Conservation (phyloP, 2,329 filamentous ascomycete genomes). For the Aaosphaeria pasadenensis region DNA sequence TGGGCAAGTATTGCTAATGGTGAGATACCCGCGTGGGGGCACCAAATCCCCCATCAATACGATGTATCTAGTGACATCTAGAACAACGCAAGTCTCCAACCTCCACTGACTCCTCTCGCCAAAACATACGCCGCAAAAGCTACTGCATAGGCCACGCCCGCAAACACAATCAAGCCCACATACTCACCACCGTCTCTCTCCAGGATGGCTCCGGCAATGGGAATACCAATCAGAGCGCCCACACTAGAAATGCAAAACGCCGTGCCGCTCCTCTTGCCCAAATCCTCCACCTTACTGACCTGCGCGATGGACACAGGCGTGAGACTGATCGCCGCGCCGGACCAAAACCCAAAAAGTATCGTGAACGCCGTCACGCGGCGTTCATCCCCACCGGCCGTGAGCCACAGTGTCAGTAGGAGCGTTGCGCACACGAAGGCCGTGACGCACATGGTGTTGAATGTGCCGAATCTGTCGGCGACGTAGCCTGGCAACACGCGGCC, state of each 20-base stretch:
- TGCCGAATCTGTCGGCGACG: conserved; percentile 51
- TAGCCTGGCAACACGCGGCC: conserved; percentile 56
- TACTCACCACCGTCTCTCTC: conserved; percentile 12
- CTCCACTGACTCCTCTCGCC: conserved; percentile 12
- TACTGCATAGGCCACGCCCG: conserved; percentile 14
- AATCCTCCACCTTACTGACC: conserved; percentile 68
- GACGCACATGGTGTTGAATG: conserved; percentile 52
- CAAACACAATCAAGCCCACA: conserved; percentile 16
- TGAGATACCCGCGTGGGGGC: too few relatives aligned
- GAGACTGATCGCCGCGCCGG: conserved; percentile 63
- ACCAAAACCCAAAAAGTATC: conserved; percentile 65
- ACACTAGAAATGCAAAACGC: conserved; percentile 60
- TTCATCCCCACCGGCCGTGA: conserved; percentile 47
- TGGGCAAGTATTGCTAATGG: too few relatives aligned
- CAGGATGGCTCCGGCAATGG: conserved; percentile 56
- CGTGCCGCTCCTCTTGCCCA: conserved; percentile 61
- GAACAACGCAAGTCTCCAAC: not conserved
- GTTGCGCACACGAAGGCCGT: conserved; percentile 44
- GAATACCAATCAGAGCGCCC: conserved; percentile 63
- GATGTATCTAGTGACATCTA: not conserved
- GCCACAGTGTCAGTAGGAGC: conserved; percentile 54
- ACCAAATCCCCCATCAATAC: too few relatives aligned
- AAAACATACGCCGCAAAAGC: conserved; percentile 12
- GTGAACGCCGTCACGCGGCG: conserved; percentile 60
- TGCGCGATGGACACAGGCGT: conserved; percentile 64